Conservation (phyloP, 768 basidiomycete species). For the Galerina marginata region DNA sequence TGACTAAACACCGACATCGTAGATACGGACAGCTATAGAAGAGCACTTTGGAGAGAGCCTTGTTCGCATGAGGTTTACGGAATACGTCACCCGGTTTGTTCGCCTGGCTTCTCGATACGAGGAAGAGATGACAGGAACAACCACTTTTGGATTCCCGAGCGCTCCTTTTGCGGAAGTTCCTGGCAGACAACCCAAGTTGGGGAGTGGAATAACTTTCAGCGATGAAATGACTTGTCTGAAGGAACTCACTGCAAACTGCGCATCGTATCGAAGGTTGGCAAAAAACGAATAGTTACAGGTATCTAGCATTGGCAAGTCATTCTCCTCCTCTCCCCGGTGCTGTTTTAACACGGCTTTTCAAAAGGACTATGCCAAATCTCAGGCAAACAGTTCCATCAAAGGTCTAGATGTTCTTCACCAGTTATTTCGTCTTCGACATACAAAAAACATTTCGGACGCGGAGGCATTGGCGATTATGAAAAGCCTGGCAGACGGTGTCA, state of each 20-base stretch:
- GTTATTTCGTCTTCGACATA: slow-evolving; percentile 76
- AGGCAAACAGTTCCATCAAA: slow-evolving; percentile 64
- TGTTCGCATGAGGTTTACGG: slow-evolving; percentile 87
- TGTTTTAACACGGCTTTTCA: slow-evolving; percentile 15
- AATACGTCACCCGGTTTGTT: slow-evolving; percentile 88
- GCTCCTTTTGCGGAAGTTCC: slow-evolving; percentile 53
- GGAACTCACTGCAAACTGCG: slow-evolving; percentile 78
- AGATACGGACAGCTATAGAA: slow-evolving; percentile 89
- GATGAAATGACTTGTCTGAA: slow-evolving; percentile 70
- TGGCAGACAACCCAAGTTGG: slow-evolving; percentile 58
- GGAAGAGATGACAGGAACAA: slow-evolving; percentile 78
- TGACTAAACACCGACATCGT: background rate
- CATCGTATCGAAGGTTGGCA: slow-evolving; percentile 95
- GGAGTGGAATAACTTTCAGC: slow-evolving; percentile 80
- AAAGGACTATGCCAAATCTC: slow-evolving; percentile 71
- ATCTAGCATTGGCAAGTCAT: slow-evolving; percentile 63
- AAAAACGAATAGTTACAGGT: slow-evolving; percentile 78
- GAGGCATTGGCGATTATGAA: slow-evolving; percentile 82
- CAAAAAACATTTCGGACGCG: slow-evolving; percentile 69
- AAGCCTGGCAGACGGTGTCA: slow-evolving; percentile 71
- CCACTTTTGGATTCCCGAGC: slow-evolving; percentile 77
- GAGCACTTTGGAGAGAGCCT: slow-evolving; percentile 90
- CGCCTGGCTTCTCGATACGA: slow-evolving; percentile 91
- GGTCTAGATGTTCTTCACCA: slow-evolving; percentile 90
- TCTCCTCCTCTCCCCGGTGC: slow-evolving; percentile 6